Percentiles rank a stretch among this genome's conserved stretches.
These are phyloP conservation scores for Zygosaccharomyces pseudobailii DNA, from an alignment of 1,139 yeast species.

Conservation along the genomic window DNA sequence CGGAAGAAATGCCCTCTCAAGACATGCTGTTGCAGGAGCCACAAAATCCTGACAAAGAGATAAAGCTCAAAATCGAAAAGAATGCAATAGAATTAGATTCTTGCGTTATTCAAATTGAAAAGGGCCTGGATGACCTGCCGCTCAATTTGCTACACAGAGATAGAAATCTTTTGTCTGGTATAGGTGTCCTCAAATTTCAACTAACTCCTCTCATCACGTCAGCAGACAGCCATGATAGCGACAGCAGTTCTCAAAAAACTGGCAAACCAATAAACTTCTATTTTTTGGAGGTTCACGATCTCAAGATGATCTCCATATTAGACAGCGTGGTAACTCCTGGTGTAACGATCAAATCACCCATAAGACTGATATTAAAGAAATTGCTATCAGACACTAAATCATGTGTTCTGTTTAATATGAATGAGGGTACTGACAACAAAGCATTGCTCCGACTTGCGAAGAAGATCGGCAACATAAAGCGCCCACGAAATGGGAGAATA, in stretches of 20 bases:
- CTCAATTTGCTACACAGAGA: constrained; percentile 3
- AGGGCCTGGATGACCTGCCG: constrained; percentile 10
- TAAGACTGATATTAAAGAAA: constrained; percentile 26
- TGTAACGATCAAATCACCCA: constrained; percentile 18
- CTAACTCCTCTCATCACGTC: constrained; percentile 9
- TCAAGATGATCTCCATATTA: constrained; percentile 14
- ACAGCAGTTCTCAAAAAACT: constrained; percentile 1
- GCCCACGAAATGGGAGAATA: constrained; percentile 8
- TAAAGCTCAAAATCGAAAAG: constrained; percentile 23
- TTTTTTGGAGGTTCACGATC: constrained; percentile 25
- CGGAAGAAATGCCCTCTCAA: constrained; percentile 21
- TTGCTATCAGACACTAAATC: constrained; percentile 27
- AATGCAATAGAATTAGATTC: constrained; percentile 23
- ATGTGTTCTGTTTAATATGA: constrained; percentile 18
- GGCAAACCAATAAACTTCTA: constrained; percentile 21
- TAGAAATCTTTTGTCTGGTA: constrained; percentile 12
- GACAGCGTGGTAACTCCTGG: constrained; percentile 11
- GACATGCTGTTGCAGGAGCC: constrained; percentile 15
- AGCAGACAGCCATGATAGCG: neutral
- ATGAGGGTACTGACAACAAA: constrained; percentile 7
- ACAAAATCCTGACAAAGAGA: constrained; percentile 13
- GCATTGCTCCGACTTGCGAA: constrained; percentile 13
- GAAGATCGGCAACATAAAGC: constrained; percentile 11
- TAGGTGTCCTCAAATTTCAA: constrained; percentile 26
- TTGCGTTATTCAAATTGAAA: constrained; percentile 8